A percentile compares a stretch with the other conserved stretches of the same genome.
phyloP scores from a whole-genome alignment of 2,329 filamentous ascomycete species.

The Xylariaceae sp. region DNA sequence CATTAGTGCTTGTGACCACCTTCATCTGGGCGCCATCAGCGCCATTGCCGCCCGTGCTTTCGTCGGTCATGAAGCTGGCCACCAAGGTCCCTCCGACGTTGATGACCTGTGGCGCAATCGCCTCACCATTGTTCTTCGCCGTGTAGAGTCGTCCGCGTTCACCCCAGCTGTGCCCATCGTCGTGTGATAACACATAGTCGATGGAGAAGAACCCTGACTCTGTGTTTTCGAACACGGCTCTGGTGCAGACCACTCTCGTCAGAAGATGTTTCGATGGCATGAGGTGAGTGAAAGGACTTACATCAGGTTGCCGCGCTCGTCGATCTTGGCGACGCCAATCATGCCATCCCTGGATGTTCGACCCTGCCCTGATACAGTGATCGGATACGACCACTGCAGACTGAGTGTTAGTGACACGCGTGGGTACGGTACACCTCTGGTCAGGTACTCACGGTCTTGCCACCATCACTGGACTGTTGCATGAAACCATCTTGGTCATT shows the following conservation, averaged over 20 bases:
- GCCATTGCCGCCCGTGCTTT: constrained; percentile 27
- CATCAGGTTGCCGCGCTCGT: constrained; percentile 30
- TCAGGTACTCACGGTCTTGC: constrained; percentile 25
- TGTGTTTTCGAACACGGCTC: constrained; percentile 39
- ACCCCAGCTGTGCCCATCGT: constrained; percentile 39
- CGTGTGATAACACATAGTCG: constrained; percentile 32
- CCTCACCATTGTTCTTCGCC: constrained; percentile 29
- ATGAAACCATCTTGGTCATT: constrained; percentile 39
- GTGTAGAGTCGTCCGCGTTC: constrained; percentile 34
- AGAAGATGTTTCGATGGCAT: constrained; percentile 1
- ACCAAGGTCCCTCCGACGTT: constrained; percentile 39
- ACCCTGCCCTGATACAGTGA: constrained; percentile 33
- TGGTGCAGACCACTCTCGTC: too few species aligned
- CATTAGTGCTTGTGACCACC: constrained; percentile 26
- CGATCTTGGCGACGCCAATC: constrained; percentile 36
- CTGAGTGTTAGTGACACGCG: not conserved
- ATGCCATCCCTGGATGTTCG: constrained; percentile 38
- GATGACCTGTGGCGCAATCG: constrained; percentile 38
- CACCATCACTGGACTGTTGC: constrained; percentile 35
- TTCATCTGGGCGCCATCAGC: constrained; percentile 30
- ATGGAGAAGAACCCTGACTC: constrained; percentile 32
- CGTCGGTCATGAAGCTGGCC: constrained; percentile 41
- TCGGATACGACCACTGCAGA: constrained; percentile 15
- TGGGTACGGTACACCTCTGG: not conserved
- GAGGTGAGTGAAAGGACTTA: constrained; percentile 14